Conservation (phyloP, 176 grass and related monocot genomes). For the Triticum urartu region DNA sequence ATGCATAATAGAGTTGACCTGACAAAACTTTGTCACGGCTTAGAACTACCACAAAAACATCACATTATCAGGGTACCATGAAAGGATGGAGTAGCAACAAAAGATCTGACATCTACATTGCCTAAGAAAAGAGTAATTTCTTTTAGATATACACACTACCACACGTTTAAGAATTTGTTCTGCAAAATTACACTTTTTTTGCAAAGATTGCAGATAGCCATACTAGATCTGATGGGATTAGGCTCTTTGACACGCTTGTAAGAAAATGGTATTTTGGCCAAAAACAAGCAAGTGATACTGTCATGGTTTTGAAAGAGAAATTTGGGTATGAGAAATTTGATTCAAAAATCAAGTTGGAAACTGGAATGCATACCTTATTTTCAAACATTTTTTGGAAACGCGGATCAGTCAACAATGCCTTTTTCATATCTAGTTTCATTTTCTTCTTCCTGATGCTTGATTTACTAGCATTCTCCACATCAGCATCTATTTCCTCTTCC, state of each 20-base stretch:
- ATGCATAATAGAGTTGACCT: no score
- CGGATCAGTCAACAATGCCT: constrained; percentile 47
- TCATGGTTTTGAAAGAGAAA: background rate
- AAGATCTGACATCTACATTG: no score
- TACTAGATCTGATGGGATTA: background rate
- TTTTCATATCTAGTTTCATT: constrained; percentile 44
- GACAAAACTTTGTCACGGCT: no score
- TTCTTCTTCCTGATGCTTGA: constrained; percentile 53
- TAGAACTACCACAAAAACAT: no score
- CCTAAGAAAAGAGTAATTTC: no score
- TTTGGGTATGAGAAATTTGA: background rate
- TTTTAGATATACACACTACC: no score
- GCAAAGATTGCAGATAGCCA: no score
- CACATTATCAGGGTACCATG: no score
- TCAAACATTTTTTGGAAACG: constrained; percentile 68
- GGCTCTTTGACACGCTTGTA: background rate
- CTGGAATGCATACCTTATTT: constrained; percentile 45
- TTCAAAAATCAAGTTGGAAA: background rate
- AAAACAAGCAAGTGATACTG: background rate
- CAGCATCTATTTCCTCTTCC: constrained; percentile 56
- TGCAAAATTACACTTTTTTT: no score
- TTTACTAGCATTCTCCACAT: constrained; percentile 58
- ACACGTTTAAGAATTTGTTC: no score
- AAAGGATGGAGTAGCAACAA: no score
- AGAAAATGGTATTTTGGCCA: background rate